Base-by-base conservation (phyloP, 129 eudicot genomes). In the Escallonia rubra region DNA sequence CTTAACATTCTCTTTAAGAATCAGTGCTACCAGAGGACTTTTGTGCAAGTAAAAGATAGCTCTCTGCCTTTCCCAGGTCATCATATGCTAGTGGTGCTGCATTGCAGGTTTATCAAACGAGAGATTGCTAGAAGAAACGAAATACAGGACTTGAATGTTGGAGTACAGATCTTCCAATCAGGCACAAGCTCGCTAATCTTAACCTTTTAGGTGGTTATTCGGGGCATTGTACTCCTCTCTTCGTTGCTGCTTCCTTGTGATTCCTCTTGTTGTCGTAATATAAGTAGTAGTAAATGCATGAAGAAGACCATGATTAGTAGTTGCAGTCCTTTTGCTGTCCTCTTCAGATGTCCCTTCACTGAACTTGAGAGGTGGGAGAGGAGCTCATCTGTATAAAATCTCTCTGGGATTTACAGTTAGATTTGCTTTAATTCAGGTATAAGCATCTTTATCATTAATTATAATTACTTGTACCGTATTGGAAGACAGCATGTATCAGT, bases 91-190 rank as follows among this genome's bases (percentile, higher is more conserved):
- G 10, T 53, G 59, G 2, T 79, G 74, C 16, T 57, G 68, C 55
- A 1, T 75, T 81, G 76, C 75, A 90, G 97, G 81, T 78, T n/a
- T 90, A 90, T 78, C 87, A 82, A 69, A 82, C 80, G 46, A 82
- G 76, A 41, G 87, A 76, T 43, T 44, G 59, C 76, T 77, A 81
- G 87, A 72, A 62, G 71, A 71, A 76, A 85, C 73, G 68, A 79
- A 83, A 74, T 80, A 76, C 79, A 72, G 68, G 55, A 64, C 67
- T 52, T 79, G 72, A 49, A 67, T 81, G 86, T 40, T 75, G 76
- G 82, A 72, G 68, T 75, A 66, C 64, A 58, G 74, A 42, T 45
- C 71, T 10, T 66, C 83, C 44, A 54, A 70, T 47, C 47, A 67
- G 16, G 50, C 44, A 56, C 68, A 65, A 61, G 46, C 73, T 52